phyloP scores from a whole-genome alignment of 2,329 filamentous ascomycete genomes.

The Aspergillus costaricaensis region DNA sequence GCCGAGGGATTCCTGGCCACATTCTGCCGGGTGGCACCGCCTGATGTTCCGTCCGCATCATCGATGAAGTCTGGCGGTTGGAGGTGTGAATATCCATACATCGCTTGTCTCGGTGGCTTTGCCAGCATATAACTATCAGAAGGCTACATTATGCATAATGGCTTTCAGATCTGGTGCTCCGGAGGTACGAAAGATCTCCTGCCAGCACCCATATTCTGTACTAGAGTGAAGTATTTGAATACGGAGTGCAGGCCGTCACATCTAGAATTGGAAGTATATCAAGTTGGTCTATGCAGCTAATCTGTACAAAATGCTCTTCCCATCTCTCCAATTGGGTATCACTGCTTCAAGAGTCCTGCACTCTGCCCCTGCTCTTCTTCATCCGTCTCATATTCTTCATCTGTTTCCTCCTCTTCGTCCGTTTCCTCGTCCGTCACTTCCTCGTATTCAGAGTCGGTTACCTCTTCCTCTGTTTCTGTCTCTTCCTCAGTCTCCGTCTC shows the following conservation, averaged over 20 bases:
- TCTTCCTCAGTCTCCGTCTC: conserved; percentile 57
- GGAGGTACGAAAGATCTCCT: too few species aligned
- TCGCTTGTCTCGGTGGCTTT: background rate
- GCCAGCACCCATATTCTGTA: too few species aligned
- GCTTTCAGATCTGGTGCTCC: too few species aligned
- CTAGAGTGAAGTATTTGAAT: too few species aligned
- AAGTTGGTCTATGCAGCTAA: background rate
- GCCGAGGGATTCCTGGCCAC: background rate
- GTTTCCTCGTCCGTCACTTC: conserved; percentile 53
- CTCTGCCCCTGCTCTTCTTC: conserved; percentile 49
- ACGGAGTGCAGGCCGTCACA: background rate
- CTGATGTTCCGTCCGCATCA: background rate
- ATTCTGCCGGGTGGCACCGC: conserved; percentile 16
- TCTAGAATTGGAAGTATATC: background rate
- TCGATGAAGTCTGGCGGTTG: background rate
- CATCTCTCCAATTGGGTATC: background rate
- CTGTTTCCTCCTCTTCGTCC: conserved; percentile 48
- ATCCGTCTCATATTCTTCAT: conserved; percentile 37
- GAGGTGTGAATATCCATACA: background rate
- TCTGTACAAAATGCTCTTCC: background rate
- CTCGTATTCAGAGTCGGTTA: conserved; percentile 55
- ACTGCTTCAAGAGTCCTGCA: background rate
- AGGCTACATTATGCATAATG: background rate
- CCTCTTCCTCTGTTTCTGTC: conserved; percentile 53
- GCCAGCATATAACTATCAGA: background rate